Evolutionary conservation across 495 filamentous ascomycete genomes (phyloP).

Genomic region (Cercophora sp.): DNA sequence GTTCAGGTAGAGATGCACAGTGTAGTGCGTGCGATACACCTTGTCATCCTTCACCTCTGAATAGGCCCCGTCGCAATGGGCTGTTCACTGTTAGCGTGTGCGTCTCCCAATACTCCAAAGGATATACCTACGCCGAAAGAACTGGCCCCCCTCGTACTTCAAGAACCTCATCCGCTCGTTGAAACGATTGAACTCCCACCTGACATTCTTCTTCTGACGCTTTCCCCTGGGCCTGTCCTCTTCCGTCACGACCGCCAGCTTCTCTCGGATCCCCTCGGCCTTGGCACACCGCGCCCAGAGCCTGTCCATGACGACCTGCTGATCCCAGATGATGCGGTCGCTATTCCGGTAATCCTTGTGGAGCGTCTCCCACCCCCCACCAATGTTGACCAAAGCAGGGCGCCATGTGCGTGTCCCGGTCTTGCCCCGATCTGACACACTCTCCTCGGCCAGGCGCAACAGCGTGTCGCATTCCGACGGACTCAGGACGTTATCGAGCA

Average conservation of each 20-base stretch:
- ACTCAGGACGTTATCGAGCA: neutral
- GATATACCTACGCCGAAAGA: conserved; percentile 2
- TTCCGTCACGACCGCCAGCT: neutral
- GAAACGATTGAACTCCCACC: neutral
- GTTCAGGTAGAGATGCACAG: neutral
- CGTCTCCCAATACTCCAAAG: neutral
- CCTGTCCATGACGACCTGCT: neutral
- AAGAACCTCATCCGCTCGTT: conserved; percentile 8
- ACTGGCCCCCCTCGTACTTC: neutral
- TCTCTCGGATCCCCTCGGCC: neutral
- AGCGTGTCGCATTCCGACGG: neutral
- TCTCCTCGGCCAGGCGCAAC: neutral
- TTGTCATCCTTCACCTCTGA: neutral
- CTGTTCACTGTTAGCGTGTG: neutral
- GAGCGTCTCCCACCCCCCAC: neutral
- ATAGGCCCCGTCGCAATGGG: conserved; percentile 1
- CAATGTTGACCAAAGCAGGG: conserved; percentile 1
- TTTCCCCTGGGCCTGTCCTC: neutral
- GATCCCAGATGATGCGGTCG: conserved; percentile 1
- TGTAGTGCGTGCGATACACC: neutral
- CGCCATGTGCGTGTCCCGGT: neutral
- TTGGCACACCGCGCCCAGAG: neutral
- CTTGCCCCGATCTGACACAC: neutral
- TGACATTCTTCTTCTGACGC: neutral
- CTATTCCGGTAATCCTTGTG: neutral